These are phyloP conservation scores for Acanthamoeba lenticulata DNA, from an alignment of 208 protist genomes.

Conservation along the genomic window DNA sequence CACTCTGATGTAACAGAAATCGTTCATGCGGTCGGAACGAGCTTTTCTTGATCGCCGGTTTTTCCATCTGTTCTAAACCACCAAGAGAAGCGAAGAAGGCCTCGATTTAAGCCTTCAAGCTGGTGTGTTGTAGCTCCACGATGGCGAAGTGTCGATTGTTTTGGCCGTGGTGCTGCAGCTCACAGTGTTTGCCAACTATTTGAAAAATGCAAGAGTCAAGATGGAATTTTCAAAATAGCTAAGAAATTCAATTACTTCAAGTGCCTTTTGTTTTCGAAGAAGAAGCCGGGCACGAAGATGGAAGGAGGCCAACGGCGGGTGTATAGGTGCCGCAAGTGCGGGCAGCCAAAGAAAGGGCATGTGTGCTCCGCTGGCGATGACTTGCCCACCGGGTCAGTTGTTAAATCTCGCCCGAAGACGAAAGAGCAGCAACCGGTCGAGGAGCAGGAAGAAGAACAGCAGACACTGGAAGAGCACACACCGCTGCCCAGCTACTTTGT, in stretches of 20 bases:
- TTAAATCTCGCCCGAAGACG: not conserved
- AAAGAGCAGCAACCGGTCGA: not conserved
- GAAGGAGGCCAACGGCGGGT: not conserved
- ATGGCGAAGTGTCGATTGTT: too few relatives aligned
- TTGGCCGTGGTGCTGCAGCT: too few relatives aligned
- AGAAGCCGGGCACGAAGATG: too few relatives aligned
- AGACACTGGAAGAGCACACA: not conserved
- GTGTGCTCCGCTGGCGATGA: not conserved
- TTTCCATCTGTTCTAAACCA: too few relatives aligned
- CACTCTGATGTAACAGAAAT: conserved; percentile 21
- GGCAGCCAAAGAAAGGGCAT: not conserved
- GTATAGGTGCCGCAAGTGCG: not conserved
- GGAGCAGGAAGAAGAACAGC: not conserved
- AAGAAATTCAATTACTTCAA: too few relatives aligned
- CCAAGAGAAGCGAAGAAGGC: too few relatives aligned
- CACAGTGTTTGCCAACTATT: too few relatives aligned
- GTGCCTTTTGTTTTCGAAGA: too few relatives aligned
- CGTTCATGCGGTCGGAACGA: not conserved
- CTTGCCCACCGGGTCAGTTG: not conserved
- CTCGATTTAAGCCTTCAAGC: too few relatives aligned
- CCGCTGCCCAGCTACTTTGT: conserved; percentile 59
- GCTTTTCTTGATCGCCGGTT: not conserved
- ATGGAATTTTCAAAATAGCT: too few relatives aligned
- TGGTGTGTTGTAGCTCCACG: too few relatives aligned
- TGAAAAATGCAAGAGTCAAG: too few relatives aligned